Conservation (phyloP, 805 yeast species). For the Candida methanosorbosa region DNA sequence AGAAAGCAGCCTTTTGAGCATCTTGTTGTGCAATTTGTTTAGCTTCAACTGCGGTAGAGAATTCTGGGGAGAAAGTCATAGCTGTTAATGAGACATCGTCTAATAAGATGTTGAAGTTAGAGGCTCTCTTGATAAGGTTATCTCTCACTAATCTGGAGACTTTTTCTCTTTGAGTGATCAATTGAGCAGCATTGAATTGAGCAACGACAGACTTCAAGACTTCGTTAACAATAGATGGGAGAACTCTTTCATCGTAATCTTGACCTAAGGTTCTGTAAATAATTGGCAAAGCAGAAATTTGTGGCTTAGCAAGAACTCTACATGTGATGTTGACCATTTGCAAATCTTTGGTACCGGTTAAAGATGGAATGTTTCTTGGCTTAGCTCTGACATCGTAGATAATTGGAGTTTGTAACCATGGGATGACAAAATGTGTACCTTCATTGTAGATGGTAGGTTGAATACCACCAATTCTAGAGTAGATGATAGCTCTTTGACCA, state of each 20-base stretch:
- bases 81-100: constrained; percentile 96
- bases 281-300: constrained; percentile 64
- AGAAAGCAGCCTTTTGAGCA: constrained; percentile 96
- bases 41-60: constrained; percentile 95
- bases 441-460: constrained; percentile 76
- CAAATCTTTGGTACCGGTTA: constrained; percentile 96
- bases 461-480: constrained; percentile 81
- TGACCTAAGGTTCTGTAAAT: constrained; percentile 88
- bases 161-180: constrained; percentile 97
- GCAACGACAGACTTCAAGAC: constrained; percentile 96
- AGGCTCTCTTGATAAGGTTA: constrained; percentile 82
- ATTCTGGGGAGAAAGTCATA: constrained; percentile 97
- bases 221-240: constrained; percentile 97
- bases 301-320: constrained; percentile 90
- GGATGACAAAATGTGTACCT: constrained; percentile 91
- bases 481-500: constrained; percentile 96
- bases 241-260: constrained; percentile 94
- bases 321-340: constrained; percentile 99
- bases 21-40: constrained; percentile 99
- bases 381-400: constrained; percentile 94
- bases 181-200: constrained; percentile 95
- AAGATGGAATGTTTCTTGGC: constrained; percentile 91
- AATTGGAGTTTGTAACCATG: constrained; percentile 91
- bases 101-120: constrained; percentile 74
- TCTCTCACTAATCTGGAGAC: constrained; percentile 90